Conservation (phyloP, 2,329 filamentous ascomycete genomes). For the Exophiala spinifera region DNA sequence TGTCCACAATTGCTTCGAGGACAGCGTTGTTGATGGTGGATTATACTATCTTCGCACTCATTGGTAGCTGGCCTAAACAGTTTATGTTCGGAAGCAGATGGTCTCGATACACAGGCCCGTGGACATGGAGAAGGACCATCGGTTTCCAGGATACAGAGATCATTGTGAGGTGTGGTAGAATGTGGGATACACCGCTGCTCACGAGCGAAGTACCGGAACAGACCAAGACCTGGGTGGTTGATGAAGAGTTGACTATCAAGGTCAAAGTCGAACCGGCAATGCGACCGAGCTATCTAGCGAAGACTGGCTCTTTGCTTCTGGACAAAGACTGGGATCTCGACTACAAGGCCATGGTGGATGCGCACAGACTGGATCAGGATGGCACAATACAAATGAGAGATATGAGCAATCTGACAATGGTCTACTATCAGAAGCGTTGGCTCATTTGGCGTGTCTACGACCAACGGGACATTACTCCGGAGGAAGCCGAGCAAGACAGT, state of each 20-base stretch:
- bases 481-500: slow-evolving; percentile 58
- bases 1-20: slow-evolving; percentile 58
- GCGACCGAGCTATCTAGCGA: slow-evolving; percentile 63
- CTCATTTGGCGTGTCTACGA: slow-evolving; percentile 59
- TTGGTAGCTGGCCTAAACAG: slow-evolving; percentile 70
- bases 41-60: slow-evolving; percentile 63
- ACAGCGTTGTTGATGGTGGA: slow-evolving; percentile 69
- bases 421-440: slow-evolving; percentile 62
- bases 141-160: slow-evolving; percentile 75
- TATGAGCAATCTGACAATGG: slow-evolving; percentile 67
- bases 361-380: slow-evolving; percentile 65
- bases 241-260: slow-evolving; percentile 54
- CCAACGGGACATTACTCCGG: slow-evolving; percentile 39
- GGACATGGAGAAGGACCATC: slow-evolving; percentile 68
- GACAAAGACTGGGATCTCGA: slow-evolving; percentile 84
- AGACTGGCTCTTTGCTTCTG: slow-evolving; percentile 86
- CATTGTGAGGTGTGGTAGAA: slow-evolving; percentile 72
- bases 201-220: slow-evolving; percentile 36
- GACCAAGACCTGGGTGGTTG: slow-evolving; percentile 35
- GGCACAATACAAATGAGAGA: slow-evolving; percentile 55
- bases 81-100: slow-evolving; percentile 62
- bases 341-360: slow-evolving; percentile 74
- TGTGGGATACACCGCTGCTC: slow-evolving; percentile 64
- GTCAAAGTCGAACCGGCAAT: slow-evolving; percentile 66
- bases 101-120: slow-evolving; percentile 57